These are phyloP conservation scores for Ascochyta pisi DNA, from an alignment of 2,329 filamentous ascomycete genomes.

Conservation along the genomic window DNA sequence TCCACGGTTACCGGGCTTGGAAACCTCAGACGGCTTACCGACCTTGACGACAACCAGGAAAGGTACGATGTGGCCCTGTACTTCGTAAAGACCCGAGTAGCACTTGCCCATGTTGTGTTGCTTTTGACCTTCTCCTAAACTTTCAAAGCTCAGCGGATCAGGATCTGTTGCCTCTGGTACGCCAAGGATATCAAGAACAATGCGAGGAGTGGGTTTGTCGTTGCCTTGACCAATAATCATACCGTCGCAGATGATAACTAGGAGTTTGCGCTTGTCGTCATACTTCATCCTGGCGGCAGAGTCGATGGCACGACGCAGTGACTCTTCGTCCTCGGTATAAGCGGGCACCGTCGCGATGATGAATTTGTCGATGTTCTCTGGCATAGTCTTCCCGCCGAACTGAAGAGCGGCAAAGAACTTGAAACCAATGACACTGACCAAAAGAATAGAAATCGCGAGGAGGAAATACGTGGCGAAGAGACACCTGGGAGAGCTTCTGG, in stretches of 20 bases:
- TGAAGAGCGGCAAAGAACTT: constrained; percentile 97
- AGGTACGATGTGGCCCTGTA: constrained; percentile 96
- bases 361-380: constrained; percentile 97
- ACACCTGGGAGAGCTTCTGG: constrained; percentile 83
- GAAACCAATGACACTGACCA: constrained; percentile 85
- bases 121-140: constrained; percentile 91
- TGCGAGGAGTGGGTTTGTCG: constrained; percentile 91
- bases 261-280: constrained; percentile 95
- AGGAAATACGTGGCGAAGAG: constrained; percentile 90
- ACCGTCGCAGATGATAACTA: constrained; percentile 92
- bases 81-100: constrained; percentile 96
- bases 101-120: constrained; percentile 99
- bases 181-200: constrained; percentile 95
- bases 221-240: constrained; percentile 99
- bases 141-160: constrained; percentile 95
- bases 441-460: constrained; percentile 79
- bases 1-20: constrained; percentile 86
- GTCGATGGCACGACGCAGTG: constrained; percentile 93
- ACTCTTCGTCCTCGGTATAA: constrained; percentile 98
- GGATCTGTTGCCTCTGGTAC: constrained; percentile 94
- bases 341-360: constrained; percentile 97
- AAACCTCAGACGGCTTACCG: constrained; percentile 80
- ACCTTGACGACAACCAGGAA: constrained; percentile 98
- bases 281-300: constrained; percentile 95
- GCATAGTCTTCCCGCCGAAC: constrained; percentile 87